Percentiles rank a stretch among this genome's conserved stretches.
Conservation (phyloP, 2,329 filamentous ascomycete genomes). For the Talaromyces verruculosus region DNA sequence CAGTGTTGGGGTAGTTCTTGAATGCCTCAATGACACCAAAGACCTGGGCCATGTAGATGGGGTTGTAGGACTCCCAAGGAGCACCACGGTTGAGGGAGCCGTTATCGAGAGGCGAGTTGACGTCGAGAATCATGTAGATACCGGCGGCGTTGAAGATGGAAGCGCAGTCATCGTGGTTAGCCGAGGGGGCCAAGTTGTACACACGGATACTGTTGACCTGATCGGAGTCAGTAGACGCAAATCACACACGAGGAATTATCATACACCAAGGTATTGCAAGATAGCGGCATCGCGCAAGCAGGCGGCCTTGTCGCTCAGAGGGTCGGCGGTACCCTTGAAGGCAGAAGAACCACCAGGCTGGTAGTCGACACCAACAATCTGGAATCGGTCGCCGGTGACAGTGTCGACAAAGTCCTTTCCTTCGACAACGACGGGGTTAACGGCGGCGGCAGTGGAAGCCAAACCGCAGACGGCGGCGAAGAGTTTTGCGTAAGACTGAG, state of each 20-base stretch:
- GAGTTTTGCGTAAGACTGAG: conserved; percentile 35
- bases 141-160: conserved; percentile 66
- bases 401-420: conserved; percentile 63
- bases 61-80: conserved; percentile 57
- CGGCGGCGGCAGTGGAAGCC: conserved; percentile 50
- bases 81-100: conserved; percentile 58
- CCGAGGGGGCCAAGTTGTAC: conserved; percentile 61
- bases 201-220: conserved; percentile 64
- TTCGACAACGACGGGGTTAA: conserved; percentile 57
- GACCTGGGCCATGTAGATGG: conserved; percentile 57
- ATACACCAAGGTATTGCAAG: conserved; percentile 61
- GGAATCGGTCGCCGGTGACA: conserved; percentile 58
- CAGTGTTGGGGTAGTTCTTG: conserved; percentile 64
- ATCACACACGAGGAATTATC: conserved; percentile 26
- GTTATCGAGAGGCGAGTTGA: conserved; percentile 60
- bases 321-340: conserved; percentile 56
- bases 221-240: neutral
- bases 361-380: conserved; percentile 64
- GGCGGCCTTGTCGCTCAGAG: conserved; percentile 56
- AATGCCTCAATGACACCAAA: conserved; percentile 66
- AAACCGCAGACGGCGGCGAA: conserved; percentile 45
- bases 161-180: conserved; percentile 62
- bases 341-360: conserved; percentile 62
- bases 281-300: conserved; percentile 64
- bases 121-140: conserved; percentile 66